Evolutionary conservation across 306 rosid genomes (phyloP), one percentile per base, ranked within the genome.

Genomic region (Dicorynia guianensis): DNA sequence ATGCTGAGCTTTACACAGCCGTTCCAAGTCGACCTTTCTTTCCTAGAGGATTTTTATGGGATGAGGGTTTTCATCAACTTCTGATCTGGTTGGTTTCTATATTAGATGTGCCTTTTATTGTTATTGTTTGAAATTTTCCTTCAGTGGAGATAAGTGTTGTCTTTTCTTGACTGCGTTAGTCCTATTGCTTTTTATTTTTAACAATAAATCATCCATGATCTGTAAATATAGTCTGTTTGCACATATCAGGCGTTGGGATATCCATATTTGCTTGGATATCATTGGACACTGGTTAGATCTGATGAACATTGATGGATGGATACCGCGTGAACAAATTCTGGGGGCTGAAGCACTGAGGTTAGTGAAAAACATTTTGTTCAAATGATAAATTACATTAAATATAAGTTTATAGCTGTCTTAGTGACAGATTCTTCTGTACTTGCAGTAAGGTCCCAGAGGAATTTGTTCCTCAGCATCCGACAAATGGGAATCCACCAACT

Each of bases 31-130:
- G 99, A 54, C 83, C 99, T 20, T 81, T 88, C 83, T 95, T 92
- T 80, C 99, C 99, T 34, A 92, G 99, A 85, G 99, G 99, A 73
- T 95, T 95, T 84, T 83, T 95, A 84, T 95, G 99, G 97, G 97
- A 92, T 77, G 99, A 95, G 86, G 99, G 99, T 59, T 95, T 95
- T 84, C 99, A 95, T 86, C 97, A 92, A 81, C 96, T 95, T 55
- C 57, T 95, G 74, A 89, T 95, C 80, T 86, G 97, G 99, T 90
- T 67, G 76, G 88, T 86, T 75, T 79, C 75, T 61, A 18, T 20
- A 42, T 52, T 49, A 66, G 57, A 30, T 40, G 18, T 33, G 25
- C 42, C 50, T 67, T 74, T 69, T 25, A 61, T 69, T 75, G 10
- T 43, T 67, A 17, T 59, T 60, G 66, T 43, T 47, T 56, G 63